Evolutionary conservation across 1,284 basidiomycete species (phyloP), one percentile per base, ranked within the genome.

Genomic region (Ceratorhiza oryzae-sativae): DNA sequence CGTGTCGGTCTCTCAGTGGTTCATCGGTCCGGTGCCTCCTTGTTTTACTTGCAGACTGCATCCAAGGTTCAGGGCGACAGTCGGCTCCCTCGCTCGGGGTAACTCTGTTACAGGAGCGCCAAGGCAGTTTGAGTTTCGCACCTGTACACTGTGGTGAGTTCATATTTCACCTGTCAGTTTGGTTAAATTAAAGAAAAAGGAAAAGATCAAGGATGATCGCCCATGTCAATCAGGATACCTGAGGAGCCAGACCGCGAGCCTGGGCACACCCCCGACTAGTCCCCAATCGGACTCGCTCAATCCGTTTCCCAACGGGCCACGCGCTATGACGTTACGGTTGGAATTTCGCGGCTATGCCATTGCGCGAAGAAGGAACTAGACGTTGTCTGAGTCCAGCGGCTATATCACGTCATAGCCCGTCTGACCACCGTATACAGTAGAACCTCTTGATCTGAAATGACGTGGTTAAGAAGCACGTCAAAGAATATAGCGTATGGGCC

Each of bases 1-100:
- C 56, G 56, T 45, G 58, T 41, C 58, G 41, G 36, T 39, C 32
- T 59, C 39, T 25, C 41, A 42, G 34, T 59, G 56, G 58, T 30
- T 30, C 36, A 23, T 45, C 58, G 58, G 58, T n/a, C 58, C 58
- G 58, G 41, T 45, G 10, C 27, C 27, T 15, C 56, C 39, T 12
- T 39, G 23, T 6, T 15, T 45, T 42, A n/a, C 27, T 42, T 20
- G n/a, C 27, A 27, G 9, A 3, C n/a, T 45, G n/a, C 9, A 4
- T 45, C n/a, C 18, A 18, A 3, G 6, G 3, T 45, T 18, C 42
- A 45, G 15, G 15, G 42, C 9, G 4, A 18, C 15, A 18, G 6
- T 45, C 42, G n/a, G n/a, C n/a, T n/a, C n/a, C n/a, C n/a, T n/a
- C n/a, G n/a, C n/a, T n/a, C n/a, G n/a, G n/a, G n/a, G n/a, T n/a